Base-by-base conservation (phyloP, 805 yeast genomes). In the Brettanomyces anomalus region DNA sequence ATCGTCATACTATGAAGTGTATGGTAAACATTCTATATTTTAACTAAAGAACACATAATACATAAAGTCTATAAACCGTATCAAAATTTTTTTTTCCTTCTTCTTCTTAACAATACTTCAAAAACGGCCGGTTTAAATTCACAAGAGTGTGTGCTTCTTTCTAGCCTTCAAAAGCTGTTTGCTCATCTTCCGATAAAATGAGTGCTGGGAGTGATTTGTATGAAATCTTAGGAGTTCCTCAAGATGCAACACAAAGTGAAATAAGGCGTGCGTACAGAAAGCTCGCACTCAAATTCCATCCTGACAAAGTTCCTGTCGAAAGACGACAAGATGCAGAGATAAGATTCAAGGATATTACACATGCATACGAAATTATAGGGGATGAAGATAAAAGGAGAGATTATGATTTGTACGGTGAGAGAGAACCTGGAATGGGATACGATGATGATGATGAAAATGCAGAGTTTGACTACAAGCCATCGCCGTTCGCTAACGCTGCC, bases 231-330 rank as follows among this genome's bases (percentile, higher is more conserved):
- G 56, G 54, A 3, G 50, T 53, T 4, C 42, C 44, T 16, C 14
- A 36, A 5, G 34, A 46, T 6, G 48, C 96, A 0, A 64, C 86
- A 1, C 62, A 75, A 28, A 65, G 64, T 1, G 96, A 89, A 49
- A 85, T 90, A 57, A 81, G 81, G 53, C 79, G 76, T 60, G 95
- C 96, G 0, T 90, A 86, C 62, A 73, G 94, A 50, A 83, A 79
- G 52, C 71, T 87, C 39, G 97, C 97, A 10, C 69, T 90, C 33
- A 67, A 70, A 46, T 76, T 80, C 53, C 97, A 90, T 62, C 97
- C 97, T 0, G 97, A 90, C 61, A 90, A 93, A 34, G 57, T 46
- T 1, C 6, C 43, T 3, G 77, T 74, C 8, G 77, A 77, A 15
- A 45, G 64, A 39, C 68, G 93, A 46, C 81, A 70, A 14, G 75